Percentiles rank a stretch among this genome's conserved stretches.
Conservation (phyloP, 345 rosid species). For the Eucalyptus pauciflora region DNA sequence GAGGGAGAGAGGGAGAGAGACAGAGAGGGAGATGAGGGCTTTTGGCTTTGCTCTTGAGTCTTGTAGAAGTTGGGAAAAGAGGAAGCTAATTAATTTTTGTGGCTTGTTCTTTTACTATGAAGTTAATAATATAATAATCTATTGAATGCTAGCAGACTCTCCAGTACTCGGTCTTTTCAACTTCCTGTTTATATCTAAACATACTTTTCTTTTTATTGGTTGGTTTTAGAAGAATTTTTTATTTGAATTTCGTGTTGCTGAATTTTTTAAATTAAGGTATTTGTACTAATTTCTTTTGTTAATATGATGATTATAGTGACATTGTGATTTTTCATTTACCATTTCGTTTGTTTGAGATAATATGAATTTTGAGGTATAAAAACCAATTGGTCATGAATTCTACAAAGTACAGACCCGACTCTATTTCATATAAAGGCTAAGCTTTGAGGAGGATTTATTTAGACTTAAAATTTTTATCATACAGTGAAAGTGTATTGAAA, state of each 20-base stretch:
- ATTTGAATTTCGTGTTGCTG: background rate
- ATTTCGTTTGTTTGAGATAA: background rate
- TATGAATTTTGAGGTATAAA: background rate
- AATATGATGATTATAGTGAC: background rate
- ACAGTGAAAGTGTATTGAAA: no score
- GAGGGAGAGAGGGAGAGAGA: background rate
- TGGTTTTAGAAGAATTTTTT: background rate
- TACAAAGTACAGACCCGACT: rapidly evolving
- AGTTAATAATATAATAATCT: background rate
- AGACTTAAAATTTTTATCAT: background rate
- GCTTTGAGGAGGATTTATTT: background rate
- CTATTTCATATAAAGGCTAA: background rate
- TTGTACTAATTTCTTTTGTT: background rate
- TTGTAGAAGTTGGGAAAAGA: background rate
- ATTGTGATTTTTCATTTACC: background rate
- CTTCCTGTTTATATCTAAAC: background rate
- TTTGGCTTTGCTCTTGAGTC: background rate
- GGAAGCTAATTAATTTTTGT: background rate
- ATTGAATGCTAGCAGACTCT: background rate
- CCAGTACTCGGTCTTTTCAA: background rate
- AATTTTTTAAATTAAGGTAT: background rate
- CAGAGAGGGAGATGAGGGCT: background rate
- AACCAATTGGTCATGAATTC: background rate
- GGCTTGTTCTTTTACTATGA: background rate
- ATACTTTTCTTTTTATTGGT: background rate